Percentiles rank a stretch among this genome's conserved stretches.
Conservation (phyloP, 2,329 filamentous ascomycete species). For the Polychaeton citri region DNA sequence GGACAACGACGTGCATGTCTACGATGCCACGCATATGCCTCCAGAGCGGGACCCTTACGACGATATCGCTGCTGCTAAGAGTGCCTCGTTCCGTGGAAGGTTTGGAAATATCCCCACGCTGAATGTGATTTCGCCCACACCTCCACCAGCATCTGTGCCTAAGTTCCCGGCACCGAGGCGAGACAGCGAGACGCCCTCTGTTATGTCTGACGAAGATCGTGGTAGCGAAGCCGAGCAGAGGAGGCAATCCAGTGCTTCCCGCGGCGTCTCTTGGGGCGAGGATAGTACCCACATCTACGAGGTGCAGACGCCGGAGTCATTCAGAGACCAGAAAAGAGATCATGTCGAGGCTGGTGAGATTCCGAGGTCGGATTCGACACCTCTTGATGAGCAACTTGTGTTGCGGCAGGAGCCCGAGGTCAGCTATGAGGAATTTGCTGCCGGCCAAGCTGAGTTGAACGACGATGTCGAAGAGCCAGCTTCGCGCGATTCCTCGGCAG, state of each 20-base stretch:
- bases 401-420: neutral
- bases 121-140: conserved; percentile 45
- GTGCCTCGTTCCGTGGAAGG: conserved; percentile 26
- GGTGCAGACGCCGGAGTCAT: conserved; percentile 30
- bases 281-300: conserved; percentile 35
- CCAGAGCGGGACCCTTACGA: conserved; percentile 13
- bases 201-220: conserved; percentile 5
- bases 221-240: neutral
- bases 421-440: neutral
- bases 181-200: conserved; percentile 11
- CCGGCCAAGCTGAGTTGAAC: conserved; percentile 5
- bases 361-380: neutral
- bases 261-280: conserved; percentile 34
- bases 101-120: conserved; percentile 33
- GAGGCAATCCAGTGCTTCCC: conserved; percentile 2
- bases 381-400: neutral
- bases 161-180: no score
- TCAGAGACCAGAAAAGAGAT: conserved; percentile 16
- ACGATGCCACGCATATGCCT: conserved; percentile 20
- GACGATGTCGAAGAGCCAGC: conserved; percentile 7
- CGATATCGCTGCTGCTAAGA: conserved; percentile 29
- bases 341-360: neutral
- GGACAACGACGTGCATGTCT: conserved; percentile 31
- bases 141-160: conserved; percentile 26
- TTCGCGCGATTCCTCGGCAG: conserved; percentile 2